phyloP scores from a whole-genome alignment of 2,329 filamentous ascomycete species.

The Penicillium sp. region DNA sequence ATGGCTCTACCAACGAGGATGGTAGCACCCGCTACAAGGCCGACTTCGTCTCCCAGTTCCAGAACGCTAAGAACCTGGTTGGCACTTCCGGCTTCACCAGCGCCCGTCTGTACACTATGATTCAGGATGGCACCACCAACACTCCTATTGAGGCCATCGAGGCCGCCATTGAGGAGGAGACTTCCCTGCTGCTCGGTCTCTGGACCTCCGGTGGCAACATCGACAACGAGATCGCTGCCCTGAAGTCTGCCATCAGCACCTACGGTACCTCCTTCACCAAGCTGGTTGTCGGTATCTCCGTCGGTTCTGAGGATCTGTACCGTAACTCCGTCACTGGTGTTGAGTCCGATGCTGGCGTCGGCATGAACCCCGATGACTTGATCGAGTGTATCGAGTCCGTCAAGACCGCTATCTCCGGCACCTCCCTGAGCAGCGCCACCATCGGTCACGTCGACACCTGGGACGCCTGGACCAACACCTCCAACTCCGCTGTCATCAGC shows the following conservation, averaged over 20 bases:
- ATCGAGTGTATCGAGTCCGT: constrained; percentile 70
- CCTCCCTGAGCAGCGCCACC: constrained; percentile 52
- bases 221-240: constrained; percentile 71
- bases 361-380: constrained; percentile 62
- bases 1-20: constrained; percentile 35
- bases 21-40: constrained; percentile 20
- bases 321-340: constrained; percentile 71
- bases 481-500: constrained; percentile 69
- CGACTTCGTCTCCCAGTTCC: constrained; percentile 47
- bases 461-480: constrained; percentile 73
- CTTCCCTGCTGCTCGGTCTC: constrained; percentile 75
- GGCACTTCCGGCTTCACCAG: constrained; percentile 46
- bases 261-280: constrained; percentile 64
- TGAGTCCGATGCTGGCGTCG: constrained; percentile 61
- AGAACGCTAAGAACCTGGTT: constrained; percentile 44
- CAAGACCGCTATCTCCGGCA: constrained; percentile 63
- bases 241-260: constrained; percentile 66
- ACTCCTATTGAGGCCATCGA: constrained; percentile 71
- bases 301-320: constrained; percentile 86
- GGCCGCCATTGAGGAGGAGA: constrained; percentile 79
- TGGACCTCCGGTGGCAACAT: constrained; percentile 77
- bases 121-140: constrained; percentile 59
- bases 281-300: constrained; percentile 74
- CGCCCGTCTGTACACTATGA: constrained; percentile 62
- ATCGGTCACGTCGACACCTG: constrained; percentile 90